Evolutionary conservation across 1,284 basidiomycete genomes (phyloP).

Genomic region (Rhodofomes roseus): DNA sequence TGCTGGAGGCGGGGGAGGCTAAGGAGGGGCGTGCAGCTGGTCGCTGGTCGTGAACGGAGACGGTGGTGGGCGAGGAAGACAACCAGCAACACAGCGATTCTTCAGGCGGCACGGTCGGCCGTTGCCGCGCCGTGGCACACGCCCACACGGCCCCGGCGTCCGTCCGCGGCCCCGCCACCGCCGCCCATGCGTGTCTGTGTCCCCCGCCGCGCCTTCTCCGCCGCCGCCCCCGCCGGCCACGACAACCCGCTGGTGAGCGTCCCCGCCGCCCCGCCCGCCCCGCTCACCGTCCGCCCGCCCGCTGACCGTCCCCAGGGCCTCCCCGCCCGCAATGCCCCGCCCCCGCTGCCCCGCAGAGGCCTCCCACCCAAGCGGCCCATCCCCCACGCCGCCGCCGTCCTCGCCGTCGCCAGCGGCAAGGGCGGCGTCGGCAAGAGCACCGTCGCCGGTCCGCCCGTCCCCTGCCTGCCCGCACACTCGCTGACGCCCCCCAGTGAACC

Average conservation of each 20-base stretch:
- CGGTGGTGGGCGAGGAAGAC: background rate
- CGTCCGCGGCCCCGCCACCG: conserved; percentile 3
- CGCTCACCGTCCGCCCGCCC: background rate
- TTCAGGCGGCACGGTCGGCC: background rate
- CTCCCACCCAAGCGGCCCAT: conserved; percentile 51
- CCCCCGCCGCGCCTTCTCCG: background rate
- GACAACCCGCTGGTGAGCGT: background rate
- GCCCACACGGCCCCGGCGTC: background rate
- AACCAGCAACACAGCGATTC: background rate
- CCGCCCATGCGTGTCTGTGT: background rate
- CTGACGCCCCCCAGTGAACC: conserved; percentile 57
- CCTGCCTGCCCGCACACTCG: background rate
- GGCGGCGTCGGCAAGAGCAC: conserved; percentile 98
- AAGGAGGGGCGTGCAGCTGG: conserved; percentile 13
- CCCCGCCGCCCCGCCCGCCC: too few species aligned
- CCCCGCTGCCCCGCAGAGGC: conserved; percentile 59
- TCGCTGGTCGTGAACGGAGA: conserved; percentile 4
- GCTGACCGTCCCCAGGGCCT: conserved; percentile 6
- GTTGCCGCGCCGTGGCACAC: background rate
- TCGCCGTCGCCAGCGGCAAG: conserved; percentile 92
- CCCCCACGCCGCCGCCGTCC: conserved; percentile 66
- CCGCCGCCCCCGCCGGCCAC: background rate
- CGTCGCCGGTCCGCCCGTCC: conserved; percentile 63
- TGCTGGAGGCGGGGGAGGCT: conserved; percentile 11
- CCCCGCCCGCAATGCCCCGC: background rate